A percentile compares a stretch with the other conserved stretches of the same genome.
Conservation (phyloP, 495 filamentous ascomycete species). For the Penicillium angulare region DNA sequence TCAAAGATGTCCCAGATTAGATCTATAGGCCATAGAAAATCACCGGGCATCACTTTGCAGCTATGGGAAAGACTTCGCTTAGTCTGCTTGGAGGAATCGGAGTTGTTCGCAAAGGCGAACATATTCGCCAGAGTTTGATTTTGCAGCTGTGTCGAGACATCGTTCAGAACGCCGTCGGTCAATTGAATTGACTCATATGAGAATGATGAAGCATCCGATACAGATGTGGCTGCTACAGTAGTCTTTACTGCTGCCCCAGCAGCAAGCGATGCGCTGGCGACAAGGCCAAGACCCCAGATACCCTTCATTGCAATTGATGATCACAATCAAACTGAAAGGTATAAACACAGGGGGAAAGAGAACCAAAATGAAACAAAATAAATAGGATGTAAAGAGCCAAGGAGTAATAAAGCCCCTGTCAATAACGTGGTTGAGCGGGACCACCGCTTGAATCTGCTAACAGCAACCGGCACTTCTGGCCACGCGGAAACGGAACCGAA, state of each 20-base stretch:
- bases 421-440: background rate
- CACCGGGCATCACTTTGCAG: constrained; percentile 47
- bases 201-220: constrained; percentile 12
- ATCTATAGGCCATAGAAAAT: constrained; percentile 34
- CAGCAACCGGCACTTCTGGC: background rate
- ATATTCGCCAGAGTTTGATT: constrained; percentile 11
- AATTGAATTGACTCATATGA: background rate
- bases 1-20: constrained; percentile 39
- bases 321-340: background rate
- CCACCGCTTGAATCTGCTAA: background rate
- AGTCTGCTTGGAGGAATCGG: constrained; percentile 1
- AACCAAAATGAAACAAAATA: background rate
- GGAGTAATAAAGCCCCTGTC: background rate
- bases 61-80: constrained; percentile 2
- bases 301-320: constrained; percentile 4
- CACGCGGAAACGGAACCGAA: background rate
- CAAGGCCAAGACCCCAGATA: background rate
- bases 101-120: constrained; percentile 14
- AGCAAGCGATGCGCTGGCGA: constrained; percentile 3
- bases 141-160: constrained; percentile 24
- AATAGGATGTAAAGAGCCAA: background rate
- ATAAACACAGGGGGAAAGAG: too few relatives aligned
- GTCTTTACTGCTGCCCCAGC: constrained; percentile 2
- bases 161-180: background rate
- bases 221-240: constrained; percentile 4